Evolutionary conservation across 2,329 filamentous ascomycete genomes (phyloP).

Genomic region (Pestalotiopsis fici): DNA sequence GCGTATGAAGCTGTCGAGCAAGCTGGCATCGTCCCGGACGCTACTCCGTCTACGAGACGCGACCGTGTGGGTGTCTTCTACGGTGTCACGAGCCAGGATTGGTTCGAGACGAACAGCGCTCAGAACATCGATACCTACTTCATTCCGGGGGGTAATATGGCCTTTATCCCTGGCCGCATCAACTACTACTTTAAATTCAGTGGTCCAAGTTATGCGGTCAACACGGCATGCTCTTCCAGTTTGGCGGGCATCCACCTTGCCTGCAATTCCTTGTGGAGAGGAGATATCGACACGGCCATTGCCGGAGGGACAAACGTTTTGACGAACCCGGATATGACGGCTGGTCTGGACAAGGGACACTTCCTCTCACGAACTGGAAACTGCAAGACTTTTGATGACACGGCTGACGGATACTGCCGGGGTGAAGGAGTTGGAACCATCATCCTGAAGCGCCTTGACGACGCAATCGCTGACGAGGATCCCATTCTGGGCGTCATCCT

Average conservation of each 20-base stretch:
- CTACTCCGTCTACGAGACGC: conserved; percentile 16
- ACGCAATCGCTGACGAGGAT: conserved; percentile 19
- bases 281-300: conserved; percentile 65
- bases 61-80: conserved; percentile 22
- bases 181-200: conserved; percentile 36
- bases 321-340: conserved; percentile 65
- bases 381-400: conserved; percentile 47
- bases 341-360: conserved; percentile 61
- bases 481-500: conserved; percentile 57
- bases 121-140: conserved; percentile 53
- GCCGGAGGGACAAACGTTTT: conserved; percentile 65
- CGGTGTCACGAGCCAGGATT: conserved; percentile 31
- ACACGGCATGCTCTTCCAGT: conserved; percentile 31
- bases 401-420: conserved; percentile 48
- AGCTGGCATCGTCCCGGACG: conserved; percentile 40
- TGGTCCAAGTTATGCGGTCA: conserved; percentile 27
- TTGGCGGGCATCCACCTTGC: conserved; percentile 23
- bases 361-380: conserved; percentile 53
- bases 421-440: conserved; percentile 16
- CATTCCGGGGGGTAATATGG: conserved; percentile 33
- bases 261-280: conserved; percentile 62
- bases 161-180: conserved; percentile 36
- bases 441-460: conserved; percentile 20
- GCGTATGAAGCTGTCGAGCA: conserved; percentile 70
- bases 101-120: conserved; percentile 63